A percentile compares a stretch with the other conserved stretches of the same genome.
phyloP scores from a whole-genome alignment of 177 flowering plant genomes.

The Vitis hybrid region DNA sequence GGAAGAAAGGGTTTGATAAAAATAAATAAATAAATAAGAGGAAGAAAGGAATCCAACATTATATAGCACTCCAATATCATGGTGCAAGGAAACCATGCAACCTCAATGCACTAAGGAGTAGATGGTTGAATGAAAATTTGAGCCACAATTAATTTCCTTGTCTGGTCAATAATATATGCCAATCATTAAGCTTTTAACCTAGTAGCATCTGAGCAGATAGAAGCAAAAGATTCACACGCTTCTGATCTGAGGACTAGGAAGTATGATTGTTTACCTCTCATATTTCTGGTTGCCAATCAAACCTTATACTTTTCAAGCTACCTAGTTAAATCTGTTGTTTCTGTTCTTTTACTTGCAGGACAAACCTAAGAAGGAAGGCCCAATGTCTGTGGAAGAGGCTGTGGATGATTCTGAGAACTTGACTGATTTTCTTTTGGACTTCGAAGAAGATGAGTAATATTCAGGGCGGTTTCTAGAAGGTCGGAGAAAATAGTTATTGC shows the following conservation, averaged over 20 bases:
- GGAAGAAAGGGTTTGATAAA: neutral
- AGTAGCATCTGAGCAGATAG: neutral
- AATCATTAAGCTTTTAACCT: neutral
- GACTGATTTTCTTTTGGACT: constrained; percentile 71
- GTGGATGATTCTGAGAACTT: constrained; percentile 67
- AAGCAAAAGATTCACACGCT: neutral
- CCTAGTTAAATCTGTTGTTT: neutral
- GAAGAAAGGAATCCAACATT: neutral
- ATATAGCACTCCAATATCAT: neutral
- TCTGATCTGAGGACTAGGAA: neutral
- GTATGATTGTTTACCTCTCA: no score
- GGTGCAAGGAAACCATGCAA: neutral
- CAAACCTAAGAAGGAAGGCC: constrained; percentile 42
- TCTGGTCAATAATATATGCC: neutral
- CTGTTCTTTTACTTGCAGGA: constrained; percentile 30
- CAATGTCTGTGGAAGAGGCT: constrained; percentile 54
- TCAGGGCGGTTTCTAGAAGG: neutral
- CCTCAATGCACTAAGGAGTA: neutral
- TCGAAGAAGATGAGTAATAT: constrained; percentile 48
- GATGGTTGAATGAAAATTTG: neutral
- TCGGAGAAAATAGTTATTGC: no score
- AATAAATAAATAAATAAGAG: no score
- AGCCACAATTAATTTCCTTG: neutral
- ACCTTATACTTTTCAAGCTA: neutral
- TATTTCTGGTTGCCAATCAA: neutral